These are phyloP conservation scores for Tuber microsphaerosporum DNA, from an alignment of 495 filamentous ascomycete species.

Conservation along the genomic window DNA sequence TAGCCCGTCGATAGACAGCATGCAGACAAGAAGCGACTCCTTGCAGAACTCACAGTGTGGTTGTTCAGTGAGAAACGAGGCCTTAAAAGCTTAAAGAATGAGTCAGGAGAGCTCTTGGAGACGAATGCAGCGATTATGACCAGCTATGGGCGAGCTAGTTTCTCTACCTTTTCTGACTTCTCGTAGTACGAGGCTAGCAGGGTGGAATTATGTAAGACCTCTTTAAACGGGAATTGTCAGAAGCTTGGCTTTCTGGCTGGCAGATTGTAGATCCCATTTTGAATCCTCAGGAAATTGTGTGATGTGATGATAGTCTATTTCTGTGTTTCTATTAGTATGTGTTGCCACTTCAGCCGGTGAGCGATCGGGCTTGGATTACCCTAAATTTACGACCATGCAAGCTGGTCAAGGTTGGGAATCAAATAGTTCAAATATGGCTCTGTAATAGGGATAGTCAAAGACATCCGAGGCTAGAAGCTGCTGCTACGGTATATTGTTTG, in stretches of 20 bases:
- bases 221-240: neutral
- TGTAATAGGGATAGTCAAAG: neutral
- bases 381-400: neutral
- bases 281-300: neutral
- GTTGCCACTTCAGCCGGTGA: neutral
- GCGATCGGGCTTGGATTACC: neutral
- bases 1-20: neutral
- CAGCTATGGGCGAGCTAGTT: neutral
- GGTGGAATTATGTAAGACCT: neutral
- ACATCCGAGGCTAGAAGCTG: neutral
- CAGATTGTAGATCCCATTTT: neutral
- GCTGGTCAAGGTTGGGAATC: neutral
- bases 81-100: neutral
- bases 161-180: neutral
- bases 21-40: neutral
- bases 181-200: neutral
- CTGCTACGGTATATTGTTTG: neutral
- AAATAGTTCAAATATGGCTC: neutral
- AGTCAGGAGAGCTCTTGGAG: neutral
- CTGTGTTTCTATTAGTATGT: no score
- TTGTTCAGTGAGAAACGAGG: neutral
- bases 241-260: neutral
- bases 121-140: neutral
- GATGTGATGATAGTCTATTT: no score
- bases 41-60: neutral